Base-by-base conservation (phyloP, 208 protist genomes). In the Trypanosoma theileri region DNA sequence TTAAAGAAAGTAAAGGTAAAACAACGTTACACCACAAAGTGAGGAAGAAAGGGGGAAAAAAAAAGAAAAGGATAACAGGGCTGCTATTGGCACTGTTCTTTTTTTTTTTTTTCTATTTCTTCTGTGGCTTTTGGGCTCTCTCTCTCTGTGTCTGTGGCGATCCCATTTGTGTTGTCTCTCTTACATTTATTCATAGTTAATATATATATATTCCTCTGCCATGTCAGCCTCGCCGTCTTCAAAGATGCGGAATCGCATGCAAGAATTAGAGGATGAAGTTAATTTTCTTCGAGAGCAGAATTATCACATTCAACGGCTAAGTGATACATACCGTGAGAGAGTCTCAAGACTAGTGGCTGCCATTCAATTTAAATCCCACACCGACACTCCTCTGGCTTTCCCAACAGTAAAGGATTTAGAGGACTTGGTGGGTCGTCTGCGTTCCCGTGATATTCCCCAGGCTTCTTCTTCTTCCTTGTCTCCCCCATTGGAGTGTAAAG, bases 21-120 rank as follows among this genome's bases (percentile, higher is more conserved):
- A n/a, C n/a, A n/a, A 35, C 28, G 6, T 35, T 6, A 1, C 28
- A 35, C 6, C 28, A 35, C 28, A 35, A 35, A 35, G 28, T 35
- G 28, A 35, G 28, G 28, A 35, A 6, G 28, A 35, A 35, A 35
- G n/a, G n/a, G n/a, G n/a, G n/a, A 35, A 35, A 35, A 35, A 35
- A 6, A 35, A 35, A 6, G 28, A 35, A 35, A 35, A 35, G 6
- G 28, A 35, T 35, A 6, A 35, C 28, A 35, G 28, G 28, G 28
- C 6, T 6, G 26, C 4, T 55, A 17, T n/a, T 60, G 11, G 10
- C 44, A 11, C 6, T 46, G 40, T 69, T 77, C 35, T 31, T 41
- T 46, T 52, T 40, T 66, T 65, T 54, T 65, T 68, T 64, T 70
- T 55, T 56, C 1, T 62, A 16, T 48, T 70, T 53, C 66, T 45